These are phyloP conservation scores for Pichia sp. DNA, from an alignment of 1,139 yeast genomes.

Conservation along the genomic window DNA sequence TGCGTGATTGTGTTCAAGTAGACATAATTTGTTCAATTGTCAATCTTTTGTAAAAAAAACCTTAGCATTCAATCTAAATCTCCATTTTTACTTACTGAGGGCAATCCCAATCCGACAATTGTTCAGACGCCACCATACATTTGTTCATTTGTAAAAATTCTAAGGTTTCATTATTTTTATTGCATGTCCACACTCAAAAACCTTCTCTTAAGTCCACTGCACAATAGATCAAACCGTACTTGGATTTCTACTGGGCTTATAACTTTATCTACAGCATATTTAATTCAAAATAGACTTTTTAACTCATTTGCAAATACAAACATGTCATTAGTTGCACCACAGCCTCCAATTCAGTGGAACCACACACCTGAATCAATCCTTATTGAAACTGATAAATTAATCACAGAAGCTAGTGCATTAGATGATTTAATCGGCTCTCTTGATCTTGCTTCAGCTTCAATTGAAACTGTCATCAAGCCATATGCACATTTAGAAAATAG, in stretches of 20 bases:
- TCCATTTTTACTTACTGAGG: no score
- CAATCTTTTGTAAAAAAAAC: no score
- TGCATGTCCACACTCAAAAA: constrained; percentile 2
- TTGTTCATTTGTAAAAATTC: not conserved
- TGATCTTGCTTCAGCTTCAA: constrained; percentile 39
- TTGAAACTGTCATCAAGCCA: constrained; percentile 50
- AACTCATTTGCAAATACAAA: not conserved
- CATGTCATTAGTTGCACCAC: constrained; percentile 33
- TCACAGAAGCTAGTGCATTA: constrained; percentile 38
- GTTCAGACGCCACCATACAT: not conserved
- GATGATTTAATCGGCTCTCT: constrained; percentile 50
- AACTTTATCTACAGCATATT: constrained; percentile 13
- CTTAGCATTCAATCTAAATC: no score
- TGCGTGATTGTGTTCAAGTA: no score
- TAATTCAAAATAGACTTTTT: constrained; percentile 10
- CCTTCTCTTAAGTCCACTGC: constrained; percentile 1
- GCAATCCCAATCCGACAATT: not conserved
- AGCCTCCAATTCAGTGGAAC: constrained; percentile 52
- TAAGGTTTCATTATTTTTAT: not conserved
- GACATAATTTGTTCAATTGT: no score
- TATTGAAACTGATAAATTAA: constrained; percentile 38
- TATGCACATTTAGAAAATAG: constrained; percentile 45
- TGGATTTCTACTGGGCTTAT: constrained; percentile 13
- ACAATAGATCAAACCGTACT: constrained; percentile 2
- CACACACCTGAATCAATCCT: constrained; percentile 48